Evolutionary conservation across 768 basidiomycete species (phyloP).

Genomic region (Mrakia gelida): DNA sequence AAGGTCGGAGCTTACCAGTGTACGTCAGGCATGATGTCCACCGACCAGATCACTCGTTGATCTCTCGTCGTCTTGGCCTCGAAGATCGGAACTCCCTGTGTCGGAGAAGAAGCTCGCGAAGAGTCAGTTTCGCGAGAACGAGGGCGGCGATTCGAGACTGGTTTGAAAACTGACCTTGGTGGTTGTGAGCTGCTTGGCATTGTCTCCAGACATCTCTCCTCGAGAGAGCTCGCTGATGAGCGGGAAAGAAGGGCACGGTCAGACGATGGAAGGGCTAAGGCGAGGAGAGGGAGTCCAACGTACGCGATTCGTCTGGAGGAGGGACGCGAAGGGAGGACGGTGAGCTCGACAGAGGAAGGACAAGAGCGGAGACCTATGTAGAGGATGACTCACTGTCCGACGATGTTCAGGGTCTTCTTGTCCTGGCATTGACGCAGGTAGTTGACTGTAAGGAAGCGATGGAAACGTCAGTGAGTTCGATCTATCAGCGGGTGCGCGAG

Average conservation of each 20-base stretch:
- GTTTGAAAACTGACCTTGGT: neutral
- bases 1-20: neutral
- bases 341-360: neutral
- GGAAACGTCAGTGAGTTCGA: neutral
- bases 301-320: neutral
- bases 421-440: neutral
- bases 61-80: slow-evolving; percentile 30
- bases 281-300: neutral
- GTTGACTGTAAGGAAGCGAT: neutral
- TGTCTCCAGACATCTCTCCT: neutral
- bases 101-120: neutral
- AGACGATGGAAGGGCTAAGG: neutral
- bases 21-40: slow-evolving; percentile 1
- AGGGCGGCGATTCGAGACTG: neutral
- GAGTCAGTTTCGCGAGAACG: neutral
- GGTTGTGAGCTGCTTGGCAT: neutral
- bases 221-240: neutral
- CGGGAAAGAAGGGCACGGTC: neutral
- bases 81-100: slow-evolving; percentile 21
- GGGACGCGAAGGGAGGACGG: neutral
- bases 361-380: neutral
- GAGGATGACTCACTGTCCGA: neutral
- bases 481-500: neutral
- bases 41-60: slow-evolving; percentile 23
- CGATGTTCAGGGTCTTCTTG: neutral